Conservation (phyloP, 169 alveolate species). For the Babesia bigemina region DNA sequence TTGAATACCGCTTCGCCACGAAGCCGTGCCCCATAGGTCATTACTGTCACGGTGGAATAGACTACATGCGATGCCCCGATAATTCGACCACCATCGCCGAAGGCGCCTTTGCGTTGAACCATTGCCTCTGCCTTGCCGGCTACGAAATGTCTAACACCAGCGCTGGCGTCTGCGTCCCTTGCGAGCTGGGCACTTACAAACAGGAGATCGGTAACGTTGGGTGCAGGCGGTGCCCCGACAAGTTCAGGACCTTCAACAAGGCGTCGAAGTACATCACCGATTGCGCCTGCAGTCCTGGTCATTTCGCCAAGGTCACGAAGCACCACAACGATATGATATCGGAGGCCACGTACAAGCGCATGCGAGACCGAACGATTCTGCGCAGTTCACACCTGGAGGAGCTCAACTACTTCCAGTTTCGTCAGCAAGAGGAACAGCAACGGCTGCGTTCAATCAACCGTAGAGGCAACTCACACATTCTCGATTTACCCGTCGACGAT, state of each 20-base stretch:
- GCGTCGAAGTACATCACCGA: conserved; percentile 71
- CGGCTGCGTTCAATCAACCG: background rate
- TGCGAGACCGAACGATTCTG: conserved; percentile 10
- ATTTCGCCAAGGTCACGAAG: conserved; percentile 47
- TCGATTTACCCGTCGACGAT: background rate
- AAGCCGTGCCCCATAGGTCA: conserved; percentile 70
- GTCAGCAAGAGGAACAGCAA: background rate
- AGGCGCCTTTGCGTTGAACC: conserved; percentile 52
- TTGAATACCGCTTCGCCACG: conserved; percentile 31
- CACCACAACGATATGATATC: too few species aligned
- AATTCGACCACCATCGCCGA: conserved; percentile 68
- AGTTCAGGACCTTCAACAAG: conserved; percentile 64
- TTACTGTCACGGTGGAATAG: conserved; percentile 58
- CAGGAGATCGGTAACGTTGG: conserved; percentile 61
- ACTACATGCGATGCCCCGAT: conserved; percentile 65
- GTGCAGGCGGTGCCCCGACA: conserved; percentile 72
- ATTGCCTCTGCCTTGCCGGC: conserved; percentile 77
- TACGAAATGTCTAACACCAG: conserved; percentile 59
- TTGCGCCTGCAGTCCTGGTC: conserved; percentile 80
- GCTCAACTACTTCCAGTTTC: background rate
- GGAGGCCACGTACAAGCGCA: conserved; percentile 14
- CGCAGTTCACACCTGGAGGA: conserved; percentile 8
- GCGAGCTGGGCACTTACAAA: conserved; percentile 75
- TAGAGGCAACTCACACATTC: conserved; percentile 13
- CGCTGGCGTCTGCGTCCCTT: conserved; percentile 61